phyloP scores from a whole-genome alignment of 164 flowering plant genomes.

The Magnolia officinalis region DNA sequence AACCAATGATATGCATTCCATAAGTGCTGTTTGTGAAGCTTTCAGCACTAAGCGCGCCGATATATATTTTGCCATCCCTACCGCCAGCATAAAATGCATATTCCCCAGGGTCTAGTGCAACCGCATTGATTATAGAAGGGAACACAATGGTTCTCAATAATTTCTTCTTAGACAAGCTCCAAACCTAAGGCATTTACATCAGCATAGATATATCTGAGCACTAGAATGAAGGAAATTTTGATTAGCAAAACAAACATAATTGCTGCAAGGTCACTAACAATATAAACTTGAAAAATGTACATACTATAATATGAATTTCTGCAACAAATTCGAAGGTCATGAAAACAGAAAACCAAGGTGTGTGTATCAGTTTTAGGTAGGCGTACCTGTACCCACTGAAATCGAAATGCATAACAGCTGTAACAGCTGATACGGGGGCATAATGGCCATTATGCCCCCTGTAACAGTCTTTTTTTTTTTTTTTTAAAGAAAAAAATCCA shows the following conservation, averaged over 20 bases:
- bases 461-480: too few relatives aligned
- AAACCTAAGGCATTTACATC: conserved; percentile 48
- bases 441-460: too few relatives aligned
- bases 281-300: background rate
- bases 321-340: background rate
- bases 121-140: conserved; percentile 71
- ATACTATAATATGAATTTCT: background rate
- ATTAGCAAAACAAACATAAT: background rate
- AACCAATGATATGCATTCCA: conserved; percentile 63
- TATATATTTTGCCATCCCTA: conserved; percentile 78
- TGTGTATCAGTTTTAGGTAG: too few relatives aligned
- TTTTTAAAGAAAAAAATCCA: too few relatives aligned
- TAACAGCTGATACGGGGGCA: too few relatives aligned
- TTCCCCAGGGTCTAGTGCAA: conserved; percentile 83
- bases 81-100: conserved; percentile 84
- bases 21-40: conserved; percentile 33
- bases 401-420: too few relatives aligned
- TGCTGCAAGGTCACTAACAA: background rate
- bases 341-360: background rate
- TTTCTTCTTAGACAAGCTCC: conserved; percentile 69
- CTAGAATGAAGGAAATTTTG: background rate
- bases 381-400: too few relatives aligned
- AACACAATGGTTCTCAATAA: conserved; percentile 63
- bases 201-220: background rate
- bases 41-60: conserved; percentile 62